phyloP scores from a whole-genome alignment of 1,284 basidiomycete genomes.

The Boletus holoroseus region DNA sequence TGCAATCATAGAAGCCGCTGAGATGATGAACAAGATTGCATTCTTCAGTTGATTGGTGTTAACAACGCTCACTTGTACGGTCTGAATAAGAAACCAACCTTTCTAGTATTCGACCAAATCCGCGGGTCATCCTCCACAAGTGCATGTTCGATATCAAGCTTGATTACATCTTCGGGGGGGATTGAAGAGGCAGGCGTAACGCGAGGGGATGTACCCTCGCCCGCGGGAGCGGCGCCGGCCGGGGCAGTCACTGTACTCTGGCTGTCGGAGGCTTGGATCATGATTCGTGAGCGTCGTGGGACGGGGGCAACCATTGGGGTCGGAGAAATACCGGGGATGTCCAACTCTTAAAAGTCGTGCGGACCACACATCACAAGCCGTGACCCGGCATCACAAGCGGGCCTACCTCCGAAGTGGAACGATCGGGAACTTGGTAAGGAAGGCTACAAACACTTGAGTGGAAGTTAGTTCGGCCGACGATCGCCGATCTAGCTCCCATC shows the following conservation, averaged over 20 bases:
- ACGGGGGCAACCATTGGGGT: neutral
- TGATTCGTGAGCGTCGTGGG: conserved; percentile 6
- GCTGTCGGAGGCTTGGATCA: conserved; percentile 9
- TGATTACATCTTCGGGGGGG: neutral
- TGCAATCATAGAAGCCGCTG: conserved; percentile 62
- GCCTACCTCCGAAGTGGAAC: neutral
- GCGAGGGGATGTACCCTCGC: neutral
- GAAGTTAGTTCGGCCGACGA: conserved; percentile 10
- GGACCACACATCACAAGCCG: neutral
- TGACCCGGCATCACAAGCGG: neutral
- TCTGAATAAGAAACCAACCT: conserved; percentile 40
- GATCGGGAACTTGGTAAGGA: neutral
- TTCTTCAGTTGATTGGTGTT: conserved; percentile 35
- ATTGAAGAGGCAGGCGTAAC: neutral
- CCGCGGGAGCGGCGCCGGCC: neutral
- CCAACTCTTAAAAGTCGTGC: conserved; percentile 6
- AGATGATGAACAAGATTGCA: conserved; percentile 51
- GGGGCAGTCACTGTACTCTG: neutral
- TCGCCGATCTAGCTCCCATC: neutral
- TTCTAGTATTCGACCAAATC: conserved; percentile 62
- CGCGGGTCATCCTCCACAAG: conserved; percentile 74
- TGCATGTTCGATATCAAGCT: conserved; percentile 59
- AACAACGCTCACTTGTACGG: neutral
- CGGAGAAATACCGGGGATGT: neutral
- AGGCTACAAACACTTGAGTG: neutral